A percentile compares a stretch with the other conserved stretches of the same genome.
Conservation (phyloP, 768 basidiomycete genomes). For the Trametes cubensis region DNA sequence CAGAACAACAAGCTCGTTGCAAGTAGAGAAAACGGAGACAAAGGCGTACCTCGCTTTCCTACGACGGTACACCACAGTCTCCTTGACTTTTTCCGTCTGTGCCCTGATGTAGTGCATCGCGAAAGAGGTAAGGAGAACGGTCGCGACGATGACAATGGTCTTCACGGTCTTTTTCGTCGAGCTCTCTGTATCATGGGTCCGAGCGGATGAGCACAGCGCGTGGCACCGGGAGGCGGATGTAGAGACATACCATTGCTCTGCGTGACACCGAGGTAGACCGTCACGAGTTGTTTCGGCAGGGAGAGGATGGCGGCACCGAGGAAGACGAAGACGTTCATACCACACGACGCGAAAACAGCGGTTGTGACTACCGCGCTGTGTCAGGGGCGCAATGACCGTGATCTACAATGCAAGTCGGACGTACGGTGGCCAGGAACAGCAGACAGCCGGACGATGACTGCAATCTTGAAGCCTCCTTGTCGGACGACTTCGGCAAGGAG, state of each 20-base stretch:
- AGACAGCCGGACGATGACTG: slow-evolving; percentile 71
- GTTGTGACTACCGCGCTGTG: slow-evolving; percentile 60
- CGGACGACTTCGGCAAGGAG: slow-evolving; percentile 60
- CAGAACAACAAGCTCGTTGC: background rate
- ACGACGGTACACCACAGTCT: slow-evolving; percentile 61
- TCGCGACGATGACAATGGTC: slow-evolving; percentile 64
- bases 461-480: slow-evolving; percentile 85
- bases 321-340: slow-evolving; percentile 81
- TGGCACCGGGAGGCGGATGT: background rate
- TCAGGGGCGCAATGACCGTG: background rate
- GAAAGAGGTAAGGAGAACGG: slow-evolving; percentile 65
- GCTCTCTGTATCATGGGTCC: background rate
- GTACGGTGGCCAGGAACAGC: slow-evolving; percentile 85
- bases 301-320: slow-evolving; percentile 76
- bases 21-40: too few species aligned
- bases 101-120: slow-evolving; percentile 83
- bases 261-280: slow-evolving; percentile 84
- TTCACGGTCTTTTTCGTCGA: slow-evolving; percentile 60
- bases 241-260: slow-evolving; percentile 39
- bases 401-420: slow-evolving; percentile 35
- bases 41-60: slow-evolving; percentile 64
- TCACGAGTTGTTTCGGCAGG: slow-evolving; percentile 87
- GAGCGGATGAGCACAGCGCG: slow-evolving; percentile 1
- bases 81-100: slow-evolving; percentile 67
- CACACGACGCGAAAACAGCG: slow-evolving; percentile 84